These are phyloP conservation scores for Thyridium curvatum DNA, from an alignment of 2,329 filamentous ascomycete species.

Conservation along the genomic window DNA sequence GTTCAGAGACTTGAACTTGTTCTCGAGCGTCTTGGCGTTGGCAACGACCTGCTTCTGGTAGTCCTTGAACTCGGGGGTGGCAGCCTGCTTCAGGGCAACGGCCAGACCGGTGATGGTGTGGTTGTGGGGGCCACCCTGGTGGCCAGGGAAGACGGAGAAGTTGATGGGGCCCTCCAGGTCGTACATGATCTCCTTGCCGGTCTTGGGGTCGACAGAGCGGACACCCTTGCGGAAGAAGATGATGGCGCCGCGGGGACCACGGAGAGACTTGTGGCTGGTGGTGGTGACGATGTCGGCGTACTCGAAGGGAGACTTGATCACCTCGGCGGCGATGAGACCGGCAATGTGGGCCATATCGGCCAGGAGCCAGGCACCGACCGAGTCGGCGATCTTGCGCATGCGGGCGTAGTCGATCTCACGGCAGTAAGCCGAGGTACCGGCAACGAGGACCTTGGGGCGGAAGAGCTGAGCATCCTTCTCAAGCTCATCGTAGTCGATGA, in stretches of 20 bases:
- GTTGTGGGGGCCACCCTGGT: slow-evolving; percentile 98
- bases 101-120: slow-evolving; percentile 98
- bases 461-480: slow-evolving; percentile 87
- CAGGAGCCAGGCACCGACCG: slow-evolving; percentile 87
- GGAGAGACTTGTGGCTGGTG: slow-evolving; percentile 97
- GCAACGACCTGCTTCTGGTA: slow-evolving; percentile 91
- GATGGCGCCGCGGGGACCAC: slow-evolving; percentile 96
- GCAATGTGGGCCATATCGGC: slow-evolving; percentile 99
- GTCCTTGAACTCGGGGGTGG: slow-evolving; percentile 80
- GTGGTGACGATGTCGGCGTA: slow-evolving; percentile 96
- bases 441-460: slow-evolving; percentile 92
- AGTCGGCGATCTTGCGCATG: slow-evolving; percentile 94
- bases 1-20: slow-evolving; percentile 75
- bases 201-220: slow-evolving; percentile 82
- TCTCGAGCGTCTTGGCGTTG: slow-evolving; percentile 89
- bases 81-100: slow-evolving; percentile 91
- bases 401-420: slow-evolving; percentile 93
- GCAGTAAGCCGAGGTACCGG: slow-evolving; percentile 97
- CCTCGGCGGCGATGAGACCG: slow-evolving; percentile 84
- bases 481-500: slow-evolving; percentile 94
- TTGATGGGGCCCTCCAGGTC: slow-evolving; percentile 96
- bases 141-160: slow-evolving; percentile 97
- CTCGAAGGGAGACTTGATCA: slow-evolving; percentile 88
- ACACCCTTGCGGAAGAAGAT: slow-evolving; percentile 99
- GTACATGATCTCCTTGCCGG: slow-evolving; percentile 83